Evolutionary conservation across 352 stramenopile species (phyloP).

Genomic region (Peronosclerospora sorghi): DNA sequence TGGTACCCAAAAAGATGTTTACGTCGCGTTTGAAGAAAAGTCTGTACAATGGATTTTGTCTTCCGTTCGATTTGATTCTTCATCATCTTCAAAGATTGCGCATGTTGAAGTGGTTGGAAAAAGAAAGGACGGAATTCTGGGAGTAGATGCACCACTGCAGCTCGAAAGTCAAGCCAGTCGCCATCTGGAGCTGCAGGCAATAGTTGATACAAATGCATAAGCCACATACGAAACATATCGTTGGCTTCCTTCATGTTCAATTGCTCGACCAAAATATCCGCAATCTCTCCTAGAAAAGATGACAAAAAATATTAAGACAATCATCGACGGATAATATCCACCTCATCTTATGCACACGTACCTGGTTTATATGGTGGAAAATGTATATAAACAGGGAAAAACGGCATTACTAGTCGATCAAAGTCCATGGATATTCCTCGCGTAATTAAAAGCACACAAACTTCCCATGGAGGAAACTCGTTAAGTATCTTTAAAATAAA

Average conservation of each 20-base stretch:
- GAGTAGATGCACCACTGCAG: conserved; percentile 39
- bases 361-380: conserved; percentile 50
- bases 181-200: conserved; percentile 33
- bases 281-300: conserved; percentile 30
- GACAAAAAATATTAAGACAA: no score
- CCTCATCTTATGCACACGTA: conserved; percentile 4
- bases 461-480: conserved; percentile 31
- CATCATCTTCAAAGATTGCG: conserved; percentile 9
- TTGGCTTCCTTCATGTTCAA: conserved; percentile 27
- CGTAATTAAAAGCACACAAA: conserved; percentile 53
- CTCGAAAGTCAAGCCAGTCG: conserved; percentile 60
- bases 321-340: not conserved
- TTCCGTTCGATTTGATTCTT: conserved; percentile 27
- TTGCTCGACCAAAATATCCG: conserved; percentile 50
- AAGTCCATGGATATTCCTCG: conserved; percentile 57
- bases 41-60: conserved; percentile 25
- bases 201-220: conserved; percentile 34
- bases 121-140: conserved; percentile 31
- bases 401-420: conserved; percentile 39
- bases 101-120: conserved; percentile 5
- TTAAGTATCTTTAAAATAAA: conserved; percentile 32
- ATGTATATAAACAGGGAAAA: conserved; percentile 39
- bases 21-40: conserved; percentile 37
- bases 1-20: conserved; percentile 59
- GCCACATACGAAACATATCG: conserved; percentile 41